Evolutionary conservation across 768 basidiomycete genomes (phyloP), one percentile per base, ranked within the genome.

Genomic region (Boletus rufocinnamomeus): DNA sequence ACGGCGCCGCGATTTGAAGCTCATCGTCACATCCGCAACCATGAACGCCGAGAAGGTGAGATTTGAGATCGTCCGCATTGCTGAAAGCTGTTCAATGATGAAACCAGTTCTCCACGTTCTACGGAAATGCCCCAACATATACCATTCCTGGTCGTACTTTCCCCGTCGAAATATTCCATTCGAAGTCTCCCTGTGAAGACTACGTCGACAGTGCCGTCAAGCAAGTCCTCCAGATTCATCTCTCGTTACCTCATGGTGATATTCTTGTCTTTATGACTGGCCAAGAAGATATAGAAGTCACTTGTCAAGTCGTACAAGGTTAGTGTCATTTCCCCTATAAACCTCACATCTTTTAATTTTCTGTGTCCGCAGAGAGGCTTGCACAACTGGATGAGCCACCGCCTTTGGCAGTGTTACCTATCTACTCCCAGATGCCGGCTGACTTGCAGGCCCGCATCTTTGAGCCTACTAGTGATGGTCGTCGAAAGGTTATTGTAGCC

Each of bases 181-280:
- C 93, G 23, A 98, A 98, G 71, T 95, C 95, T 1, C 97, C 97
- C 0, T 99, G 96, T 68, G 97, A 99, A 71, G 97, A 99, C 72
- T 99, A 99, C 69, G 97, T 99, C 56, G 97, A 99, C 71, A 87
- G 91, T 60, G 90, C 97, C 1, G 97, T 99, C 65, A 99, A 98
- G 77, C 96, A 99, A 75, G 91, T 98, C 17, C 81, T 98, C 30
- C 93, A 96, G 69, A 98, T 99, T 45, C 96, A 99, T 71, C 79
- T 98, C 41, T 94, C 96, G 2, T 82, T 90, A 19, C 94, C 96
- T 23, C 85, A 86, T 0, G 97, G 97, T 16, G 97, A 99, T 75
- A 91, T 98, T 52, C 79, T 99, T 43, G 94, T 98, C 27, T 99
- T 99, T 74, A 98, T 98, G 96, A 99, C 97, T 28, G 97, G 97